Conservation (phyloP, 805 yeast species). For the Teunomyces panamensis region DNA sequence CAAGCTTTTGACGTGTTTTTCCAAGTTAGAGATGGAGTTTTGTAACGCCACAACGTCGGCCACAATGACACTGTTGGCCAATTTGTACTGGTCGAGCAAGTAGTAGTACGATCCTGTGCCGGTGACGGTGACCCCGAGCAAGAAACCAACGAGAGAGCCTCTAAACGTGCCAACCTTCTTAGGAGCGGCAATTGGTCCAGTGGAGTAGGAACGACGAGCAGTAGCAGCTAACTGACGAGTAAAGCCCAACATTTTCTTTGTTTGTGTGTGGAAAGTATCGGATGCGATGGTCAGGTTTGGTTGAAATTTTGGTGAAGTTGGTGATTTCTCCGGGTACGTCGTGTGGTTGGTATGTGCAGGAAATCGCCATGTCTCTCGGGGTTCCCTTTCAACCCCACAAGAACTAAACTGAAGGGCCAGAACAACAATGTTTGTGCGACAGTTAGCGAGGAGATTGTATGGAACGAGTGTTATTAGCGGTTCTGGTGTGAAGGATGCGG, state of each 20-base stretch:
- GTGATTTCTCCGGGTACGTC: neutral
- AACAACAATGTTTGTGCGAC: neutral
- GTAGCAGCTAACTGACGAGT: slow-evolving; percentile 17
- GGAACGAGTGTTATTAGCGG: neutral
- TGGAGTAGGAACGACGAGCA: slow-evolving; percentile 28
- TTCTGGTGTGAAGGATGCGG: no score
- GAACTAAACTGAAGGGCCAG: no score
- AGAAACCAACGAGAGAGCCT: slow-evolving; percentile 68
- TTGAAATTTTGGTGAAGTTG: neutral
- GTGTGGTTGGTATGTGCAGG: neutral
- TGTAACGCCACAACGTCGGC: slow-evolving; percentile 73
- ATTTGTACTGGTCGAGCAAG: slow-evolving; percentile 72
- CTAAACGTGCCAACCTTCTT: slow-evolving; percentile 40
- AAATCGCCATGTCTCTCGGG: neutral
- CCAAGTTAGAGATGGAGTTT: slow-evolving; percentile 63
- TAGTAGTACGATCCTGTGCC: slow-evolving; percentile 78
- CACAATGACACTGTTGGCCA: slow-evolving; percentile 66
- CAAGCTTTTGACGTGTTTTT: slow-evolving; percentile 62
- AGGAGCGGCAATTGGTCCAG: slow-evolving; percentile 22
- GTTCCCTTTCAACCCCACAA: neutral
- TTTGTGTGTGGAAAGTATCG: neutral
- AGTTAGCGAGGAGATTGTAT: neutral
- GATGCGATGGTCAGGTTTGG: neutral
- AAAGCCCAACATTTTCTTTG: slow-evolving; percentile 11
- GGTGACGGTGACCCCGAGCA: slow-evolving; percentile 70